phyloP scores from a whole-genome alignment of 805 yeast species.

The Yamadazyma insecticola region DNA sequence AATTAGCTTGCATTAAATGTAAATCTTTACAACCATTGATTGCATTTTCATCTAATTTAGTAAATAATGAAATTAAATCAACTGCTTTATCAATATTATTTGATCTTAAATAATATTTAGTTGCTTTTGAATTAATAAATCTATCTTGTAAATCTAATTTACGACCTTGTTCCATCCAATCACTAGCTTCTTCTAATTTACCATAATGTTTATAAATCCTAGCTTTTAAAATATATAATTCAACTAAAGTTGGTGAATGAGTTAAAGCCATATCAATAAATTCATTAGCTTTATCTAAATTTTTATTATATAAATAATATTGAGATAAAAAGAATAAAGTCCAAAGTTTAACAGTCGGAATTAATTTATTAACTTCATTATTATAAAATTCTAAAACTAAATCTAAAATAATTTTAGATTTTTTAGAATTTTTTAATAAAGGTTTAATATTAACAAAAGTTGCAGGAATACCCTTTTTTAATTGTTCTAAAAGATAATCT shows the following conservation, averaged over 20 bases:
- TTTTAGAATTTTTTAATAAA: conserved; percentile 48
- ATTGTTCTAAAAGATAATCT: conserved; percentile 55
- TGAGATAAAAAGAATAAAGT: conserved; percentile 73
- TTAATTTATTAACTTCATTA: conserved; percentile 19
- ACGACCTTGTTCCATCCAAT: conserved; percentile 66
- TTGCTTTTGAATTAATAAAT: conserved; percentile 82
- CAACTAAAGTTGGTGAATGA: conserved; percentile 83
- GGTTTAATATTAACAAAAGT: conserved; percentile 84
- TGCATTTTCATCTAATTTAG: conserved; percentile 69
- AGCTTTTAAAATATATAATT: conserved; percentile 75
- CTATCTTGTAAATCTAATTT: conserved; percentile 82
- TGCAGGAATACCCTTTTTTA: conserved; percentile 84
- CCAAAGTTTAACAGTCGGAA: conserved; percentile 59
- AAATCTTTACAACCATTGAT: conserved; percentile 84
- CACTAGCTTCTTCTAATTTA: conserved; percentile 57
- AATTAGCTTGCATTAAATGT: conserved; percentile 84
- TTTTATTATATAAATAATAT: conserved; percentile 57
- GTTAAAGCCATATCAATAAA: conserved; percentile 58
- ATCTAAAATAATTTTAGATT: conserved; percentile 43
- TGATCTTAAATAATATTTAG: conserved; percentile 78
- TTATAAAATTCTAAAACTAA: conserved; percentile 49
- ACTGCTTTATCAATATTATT: conserved; percentile 70
- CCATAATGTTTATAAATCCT: conserved; percentile 72
- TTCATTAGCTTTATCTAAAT: conserved; percentile 50
- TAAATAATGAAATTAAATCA: conserved; percentile 70